Conservation (phyloP, 2,329 filamentous ascomycete species). For the Cladosporium oxysporum region DNA sequence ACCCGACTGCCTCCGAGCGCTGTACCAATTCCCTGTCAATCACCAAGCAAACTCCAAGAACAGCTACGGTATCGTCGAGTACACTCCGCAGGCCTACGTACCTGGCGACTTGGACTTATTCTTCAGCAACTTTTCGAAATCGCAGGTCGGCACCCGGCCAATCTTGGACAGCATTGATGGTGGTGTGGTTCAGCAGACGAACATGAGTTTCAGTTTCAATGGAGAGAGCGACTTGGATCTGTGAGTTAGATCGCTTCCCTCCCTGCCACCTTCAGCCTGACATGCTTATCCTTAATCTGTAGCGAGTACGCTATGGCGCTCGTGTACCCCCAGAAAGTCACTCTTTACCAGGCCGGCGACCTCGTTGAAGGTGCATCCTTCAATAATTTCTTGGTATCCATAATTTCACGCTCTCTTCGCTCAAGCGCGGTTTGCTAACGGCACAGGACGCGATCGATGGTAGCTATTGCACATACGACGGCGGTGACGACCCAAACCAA, state of each 20-base stretch:
- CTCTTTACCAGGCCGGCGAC: constrained; percentile 51
- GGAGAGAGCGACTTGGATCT: constrained; percentile 59
- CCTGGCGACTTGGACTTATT: constrained; percentile 38
- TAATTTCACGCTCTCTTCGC: no score
- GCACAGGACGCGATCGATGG: constrained; percentile 46
- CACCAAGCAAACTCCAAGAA: constrained; percentile 49
- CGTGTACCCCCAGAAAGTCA: constrained; percentile 54
- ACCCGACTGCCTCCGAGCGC: constrained; percentile 50
- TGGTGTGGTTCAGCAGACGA: constrained; percentile 44
- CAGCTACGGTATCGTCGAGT: constrained; percentile 56
- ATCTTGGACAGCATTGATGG: constrained; percentile 37
- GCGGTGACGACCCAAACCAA: constrained; percentile 43
- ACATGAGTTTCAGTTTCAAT: constrained; percentile 41
- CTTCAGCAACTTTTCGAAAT: constrained; percentile 45
- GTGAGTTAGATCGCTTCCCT: background rate
- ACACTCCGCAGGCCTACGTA: constrained; percentile 53
- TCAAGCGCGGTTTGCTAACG: no score
- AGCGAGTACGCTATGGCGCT: constrained; percentile 54
- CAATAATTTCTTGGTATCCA: constrained; percentile 39
- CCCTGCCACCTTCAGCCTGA: constrained; percentile 47
- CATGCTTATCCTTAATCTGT: constrained; percentile 37
- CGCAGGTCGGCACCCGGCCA: constrained; percentile 34
- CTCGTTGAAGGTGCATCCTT: constrained; percentile 35
- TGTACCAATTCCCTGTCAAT: constrained; percentile 40
- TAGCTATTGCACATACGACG: constrained; percentile 48